These are phyloP conservation scores for Huntiella bhutanensis DNA, from an alignment of 2,329 filamentous ascomycete genomes.

Conservation along the genomic window DNA sequence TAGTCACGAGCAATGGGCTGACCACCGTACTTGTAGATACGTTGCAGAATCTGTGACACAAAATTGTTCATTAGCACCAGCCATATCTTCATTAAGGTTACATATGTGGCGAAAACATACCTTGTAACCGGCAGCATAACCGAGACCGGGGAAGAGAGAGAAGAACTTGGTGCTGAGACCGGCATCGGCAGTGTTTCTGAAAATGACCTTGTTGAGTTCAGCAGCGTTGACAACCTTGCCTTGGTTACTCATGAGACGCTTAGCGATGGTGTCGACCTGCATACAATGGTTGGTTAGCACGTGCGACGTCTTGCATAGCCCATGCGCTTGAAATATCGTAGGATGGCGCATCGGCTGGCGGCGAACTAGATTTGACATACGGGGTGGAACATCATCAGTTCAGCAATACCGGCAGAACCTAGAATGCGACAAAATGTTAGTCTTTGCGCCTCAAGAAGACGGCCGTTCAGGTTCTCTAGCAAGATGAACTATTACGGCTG, in stretches of 20 bases:
- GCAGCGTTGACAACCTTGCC: slow-evolving; percentile 26
- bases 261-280: slow-evolving; percentile 92
- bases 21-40: slow-evolving; percentile 97
- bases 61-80: background rate
- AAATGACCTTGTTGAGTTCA: slow-evolving; percentile 78
- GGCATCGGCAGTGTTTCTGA: slow-evolving; percentile 69
- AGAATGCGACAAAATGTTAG: slow-evolving; percentile 4
- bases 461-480: background rate
- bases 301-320: background rate
- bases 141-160: slow-evolving; percentile 88
- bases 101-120: slow-evolving; percentile 21
- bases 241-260: slow-evolving; percentile 98
- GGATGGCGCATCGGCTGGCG: background rate
- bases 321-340: background rate
- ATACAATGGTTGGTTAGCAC: background rate
- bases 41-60: slow-evolving; percentile 51
- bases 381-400: slow-evolving; percentile 82
- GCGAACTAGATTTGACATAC: slow-evolving; percentile 27
- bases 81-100: background rate
- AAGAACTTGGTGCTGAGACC: slow-evolving; percentile 62
- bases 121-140: slow-evolving; percentile 97
- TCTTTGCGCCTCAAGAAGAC: background rate
- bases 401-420: slow-evolving; percentile 87
- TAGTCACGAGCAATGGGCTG: slow-evolving; percentile 91
- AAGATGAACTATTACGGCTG: background rate